A percentile compares a stretch with the other conserved stretches of the same genome.
Evolutionary conservation across 1,139 yeast species (phyloP).

Genomic region (Diutina scorzettiae): DNA sequence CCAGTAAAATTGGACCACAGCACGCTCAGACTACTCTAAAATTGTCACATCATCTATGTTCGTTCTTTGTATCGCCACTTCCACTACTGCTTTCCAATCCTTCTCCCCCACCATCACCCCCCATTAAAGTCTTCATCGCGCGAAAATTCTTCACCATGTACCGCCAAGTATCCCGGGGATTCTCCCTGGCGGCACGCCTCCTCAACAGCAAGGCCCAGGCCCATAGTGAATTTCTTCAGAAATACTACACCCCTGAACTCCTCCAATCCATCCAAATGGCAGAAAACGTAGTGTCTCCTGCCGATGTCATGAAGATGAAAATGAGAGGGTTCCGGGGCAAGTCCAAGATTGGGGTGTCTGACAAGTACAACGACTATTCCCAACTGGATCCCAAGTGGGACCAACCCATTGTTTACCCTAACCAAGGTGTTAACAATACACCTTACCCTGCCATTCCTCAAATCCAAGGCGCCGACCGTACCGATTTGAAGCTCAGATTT

Average conservation of each 20-base stretch:
- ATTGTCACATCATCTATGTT: too few species aligned
- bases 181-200: slow-evolving; percentile 1
- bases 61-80: too few species aligned
- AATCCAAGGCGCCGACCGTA: slow-evolving; percentile 28
- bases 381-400: slow-evolving; percentile 32
- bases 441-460: slow-evolving; percentile 36
- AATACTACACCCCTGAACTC: slow-evolving; percentile 67
- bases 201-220: slow-evolving; percentile 4
- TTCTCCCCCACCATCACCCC: background rate
- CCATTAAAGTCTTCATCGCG: background rate
- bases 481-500: slow-evolving; percentile 29
- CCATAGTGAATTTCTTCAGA: slow-evolving; percentile 34
- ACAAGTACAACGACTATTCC: slow-evolving; percentile 19
- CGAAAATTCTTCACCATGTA: slow-evolving; percentile 3
- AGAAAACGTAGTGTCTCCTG: slow-evolving; percentile 61
- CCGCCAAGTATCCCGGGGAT: slow-evolving; percentile 3
- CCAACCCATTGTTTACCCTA: slow-evolving; percentile 35
- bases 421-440: slow-evolving; percentile 26
- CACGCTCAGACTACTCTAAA: too few species aligned
- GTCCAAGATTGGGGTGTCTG: slow-evolving; percentile 23
- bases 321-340: slow-evolving; percentile 20
- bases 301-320: slow-evolving; percentile 24
- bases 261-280: slow-evolving; percentile 73
- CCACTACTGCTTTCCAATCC: too few species aligned
- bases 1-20: too few species aligned